phyloP scores from a whole-genome alignment of 306 rosid genomes.

The Cucumis hystrix region DNA sequence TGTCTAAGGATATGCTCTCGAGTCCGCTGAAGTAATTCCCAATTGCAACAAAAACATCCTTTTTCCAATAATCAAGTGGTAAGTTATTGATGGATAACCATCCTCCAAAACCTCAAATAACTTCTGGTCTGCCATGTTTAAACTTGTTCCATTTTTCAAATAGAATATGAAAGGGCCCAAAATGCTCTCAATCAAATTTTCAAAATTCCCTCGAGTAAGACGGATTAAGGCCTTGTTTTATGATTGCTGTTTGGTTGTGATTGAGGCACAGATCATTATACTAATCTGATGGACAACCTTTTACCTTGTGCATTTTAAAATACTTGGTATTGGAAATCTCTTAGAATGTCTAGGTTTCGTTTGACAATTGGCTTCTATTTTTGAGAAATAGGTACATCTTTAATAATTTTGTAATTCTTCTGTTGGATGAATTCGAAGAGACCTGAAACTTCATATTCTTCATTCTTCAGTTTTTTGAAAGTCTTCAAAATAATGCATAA shows the following conservation, averaged over 20 bases:
- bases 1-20: no score
- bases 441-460: neutral
- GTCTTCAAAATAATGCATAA: neutral
- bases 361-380: neutral
- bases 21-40: no score
- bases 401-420: neutral
- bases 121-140: no score
- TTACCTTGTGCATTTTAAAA: neutral
- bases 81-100: no score
- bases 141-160: no score
- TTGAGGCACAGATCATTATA: neutral
- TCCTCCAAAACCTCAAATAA: no score
- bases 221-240: no score
- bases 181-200: no score
- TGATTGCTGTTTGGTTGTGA: neutral
- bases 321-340: neutral
- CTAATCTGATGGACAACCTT: neutral
- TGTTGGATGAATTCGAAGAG: neutral
- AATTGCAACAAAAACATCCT: no score
- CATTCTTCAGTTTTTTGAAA: neutral
- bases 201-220: no score
- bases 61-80: no score
- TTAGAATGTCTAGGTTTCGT: neutral
- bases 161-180: no score
- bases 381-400: neutral